Conservation (phyloP, 2,329 filamentous ascomycete species). For the Chaetomiaceae sp. region DNA sequence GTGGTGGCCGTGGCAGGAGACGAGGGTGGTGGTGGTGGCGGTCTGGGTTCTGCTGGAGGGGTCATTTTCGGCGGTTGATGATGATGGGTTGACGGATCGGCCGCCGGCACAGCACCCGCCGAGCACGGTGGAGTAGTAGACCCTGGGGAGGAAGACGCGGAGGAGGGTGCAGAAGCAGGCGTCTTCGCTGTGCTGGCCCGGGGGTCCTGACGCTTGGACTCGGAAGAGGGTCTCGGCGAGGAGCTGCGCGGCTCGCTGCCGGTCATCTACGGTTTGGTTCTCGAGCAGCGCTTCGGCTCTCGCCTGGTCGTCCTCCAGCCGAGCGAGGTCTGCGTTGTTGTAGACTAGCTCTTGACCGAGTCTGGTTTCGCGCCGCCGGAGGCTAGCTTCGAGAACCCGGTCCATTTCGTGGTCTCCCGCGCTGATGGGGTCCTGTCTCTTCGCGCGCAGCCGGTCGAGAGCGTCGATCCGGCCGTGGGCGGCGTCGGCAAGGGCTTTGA, state of each 20-base stretch:
- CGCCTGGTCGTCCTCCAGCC: background rate
- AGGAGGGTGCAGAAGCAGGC: slow-evolving; percentile 24
- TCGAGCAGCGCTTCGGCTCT: background rate
- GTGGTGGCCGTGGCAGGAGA: slow-evolving; percentile 18
- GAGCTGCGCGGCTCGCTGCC: slow-evolving; percentile 1
- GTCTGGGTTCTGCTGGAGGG: no score
- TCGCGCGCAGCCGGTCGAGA: background rate
- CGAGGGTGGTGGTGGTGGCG: no score
- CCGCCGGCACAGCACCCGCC: slow-evolving; percentile 16
- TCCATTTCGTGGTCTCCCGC: background rate
- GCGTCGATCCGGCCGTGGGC: background rate
- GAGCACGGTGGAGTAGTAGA: slow-evolving; percentile 12
- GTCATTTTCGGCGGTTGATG: no score
- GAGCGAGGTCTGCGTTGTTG: background rate
- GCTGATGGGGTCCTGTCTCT: background rate
- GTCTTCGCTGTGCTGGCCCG: slow-evolving; percentile 1
- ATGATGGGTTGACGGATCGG: background rate
- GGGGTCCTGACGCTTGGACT: background rate
- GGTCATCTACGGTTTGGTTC: background rate
- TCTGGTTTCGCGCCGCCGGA: background rate
- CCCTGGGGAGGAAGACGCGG: slow-evolving; percentile 13
- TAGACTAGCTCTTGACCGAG: background rate
- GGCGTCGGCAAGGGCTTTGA: background rate
- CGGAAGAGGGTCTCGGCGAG: slow-evolving; percentile 9
- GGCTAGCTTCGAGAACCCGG: background rate